Evolutionary conservation across 2,329 filamentous ascomycete species (phyloP), one percentile per base, ranked within the genome.

Genomic region (Piedraia hortae): DNA sequence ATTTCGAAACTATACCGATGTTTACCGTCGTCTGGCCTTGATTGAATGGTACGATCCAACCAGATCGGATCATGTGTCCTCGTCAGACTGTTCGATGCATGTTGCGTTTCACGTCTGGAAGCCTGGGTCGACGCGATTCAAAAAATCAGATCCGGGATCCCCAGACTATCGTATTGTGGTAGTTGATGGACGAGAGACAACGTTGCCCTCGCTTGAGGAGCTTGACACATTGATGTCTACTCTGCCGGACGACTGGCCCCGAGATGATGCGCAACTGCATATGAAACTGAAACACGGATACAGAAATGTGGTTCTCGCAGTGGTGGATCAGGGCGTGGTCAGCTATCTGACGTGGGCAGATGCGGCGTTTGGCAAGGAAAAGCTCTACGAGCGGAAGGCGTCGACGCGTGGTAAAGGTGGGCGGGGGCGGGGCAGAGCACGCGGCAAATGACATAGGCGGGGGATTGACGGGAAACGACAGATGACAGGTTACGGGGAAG

Each of bases 101-200:
- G 51, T 90, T 16, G 62, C 70, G 30, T 90, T 66, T 45, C 57
- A 88, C 43, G 55, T 90, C 27, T 91, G 74, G 65, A 88, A 82
- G 42, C 62, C 70, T 30, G 48, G 53, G 42, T 37, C 35, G 3
- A 42, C 55, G 33, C 51, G 57, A 1, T 85, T 82, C 49, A 66
- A 67, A 33, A 91, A 91, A 45, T 62, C 65, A n/a, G 61, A 58
- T 4, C 78, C 74, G 1, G 69, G 70, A 0, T 40, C 59, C 0
- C 78, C 82, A 0, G 74, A 91, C 41, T 91, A 89, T 44, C 66
- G 70, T 26, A 59, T 93, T 28, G 71, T 71, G 9, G 72, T 93
- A 9, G 56, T 82, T 24, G 68, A 85, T 40, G 71, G 77, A 3
- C 61, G 68, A 10, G 57, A 64, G 10, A 69, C 70, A 0, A 50